Conservation (phyloP, 2,329 filamentous ascomycete genomes). For the Exophiala viscosa region DNA sequence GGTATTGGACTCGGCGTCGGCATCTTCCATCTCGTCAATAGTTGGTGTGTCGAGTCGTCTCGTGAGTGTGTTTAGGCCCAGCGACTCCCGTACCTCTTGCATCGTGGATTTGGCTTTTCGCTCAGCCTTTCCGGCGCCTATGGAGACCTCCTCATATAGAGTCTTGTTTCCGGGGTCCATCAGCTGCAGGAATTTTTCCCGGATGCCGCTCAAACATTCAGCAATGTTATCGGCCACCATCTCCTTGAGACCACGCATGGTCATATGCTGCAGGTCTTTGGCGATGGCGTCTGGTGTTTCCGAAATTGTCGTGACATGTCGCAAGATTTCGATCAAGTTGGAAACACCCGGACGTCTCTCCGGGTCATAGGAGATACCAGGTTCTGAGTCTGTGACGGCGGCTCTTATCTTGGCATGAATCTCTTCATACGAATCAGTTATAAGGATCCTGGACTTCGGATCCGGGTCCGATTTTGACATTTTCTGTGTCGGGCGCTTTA, state of each 20-base stretch:
- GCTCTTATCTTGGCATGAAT: slow-evolving; percentile 67
- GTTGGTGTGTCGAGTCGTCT: background rate
- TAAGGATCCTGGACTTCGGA: slow-evolving; percentile 70
- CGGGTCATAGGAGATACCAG: slow-evolving; percentile 69
- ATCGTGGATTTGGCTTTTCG: slow-evolving; percentile 15
- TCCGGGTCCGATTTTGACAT: slow-evolving; percentile 89
- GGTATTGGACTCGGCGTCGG: background rate
- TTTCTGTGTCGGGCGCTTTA: slow-evolving; percentile 69
- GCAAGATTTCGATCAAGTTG: slow-evolving; percentile 79
- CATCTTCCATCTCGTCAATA: background rate
- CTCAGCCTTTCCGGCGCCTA: slow-evolving; percentile 17
- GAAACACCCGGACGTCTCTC: slow-evolving; percentile 71
- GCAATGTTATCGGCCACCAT: slow-evolving; percentile 57
- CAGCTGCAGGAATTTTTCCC: slow-evolving; percentile 19
- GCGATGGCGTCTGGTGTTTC: slow-evolving; percentile 46
- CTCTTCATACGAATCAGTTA: slow-evolving; percentile 65
- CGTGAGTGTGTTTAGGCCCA: slow-evolving; percentile 8
- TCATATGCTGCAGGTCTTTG: slow-evolving; percentile 41
- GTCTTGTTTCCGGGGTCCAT: slow-evolving; percentile 13
- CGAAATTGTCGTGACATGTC: slow-evolving; percentile 56
- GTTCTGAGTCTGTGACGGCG: slow-evolving; percentile 71
- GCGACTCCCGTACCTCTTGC: slow-evolving; percentile 11
- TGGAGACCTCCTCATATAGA: slow-evolving; percentile 12
- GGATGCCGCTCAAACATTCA: slow-evolving; percentile 43
- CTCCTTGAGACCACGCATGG: slow-evolving; percentile 61